Conservation (phyloP, 192 early-diverging fungal genomes). For the Haplosporangium gracile region DNA sequence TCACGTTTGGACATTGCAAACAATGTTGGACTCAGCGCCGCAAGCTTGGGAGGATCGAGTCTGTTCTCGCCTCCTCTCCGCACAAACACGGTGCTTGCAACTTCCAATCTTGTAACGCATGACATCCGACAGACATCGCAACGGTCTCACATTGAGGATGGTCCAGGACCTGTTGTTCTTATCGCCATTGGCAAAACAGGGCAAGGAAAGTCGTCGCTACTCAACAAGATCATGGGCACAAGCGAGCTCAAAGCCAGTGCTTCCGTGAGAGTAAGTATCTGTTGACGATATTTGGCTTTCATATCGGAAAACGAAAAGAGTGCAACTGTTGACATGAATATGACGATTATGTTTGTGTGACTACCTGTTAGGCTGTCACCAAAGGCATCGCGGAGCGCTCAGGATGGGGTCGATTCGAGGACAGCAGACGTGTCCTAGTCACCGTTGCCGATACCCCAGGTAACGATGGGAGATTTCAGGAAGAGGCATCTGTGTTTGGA, state of each 20-base stretch:
- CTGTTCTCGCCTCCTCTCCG: slow-evolving; percentile 29
- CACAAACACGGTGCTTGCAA: slow-evolving; percentile 20
- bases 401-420: slow-evolving; percentile 51
- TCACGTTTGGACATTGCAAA: not conserved
- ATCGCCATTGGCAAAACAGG: slow-evolving; percentile 56
- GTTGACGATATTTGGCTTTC: not conserved
- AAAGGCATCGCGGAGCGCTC: slow-evolving; percentile 50
- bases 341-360: not conserved
- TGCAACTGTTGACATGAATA: not conserved
- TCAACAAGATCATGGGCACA: slow-evolving; percentile 55
- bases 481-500: not conserved
- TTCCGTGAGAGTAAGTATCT: slow-evolving; percentile 36
- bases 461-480: not conserved
- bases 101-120: slow-evolving; percentile 39
- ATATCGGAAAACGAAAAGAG: not conserved
- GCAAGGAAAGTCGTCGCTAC: slow-evolving; percentile 50
- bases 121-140: slow-evolving; percentile 29
- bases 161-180: slow-evolving; percentile 44
- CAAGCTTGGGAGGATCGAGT: slow-evolving; percentile 11
- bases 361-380: slow-evolving; percentile 30
- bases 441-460: slow-evolving; percentile 47
- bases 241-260: slow-evolving; percentile 53
- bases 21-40: not conserved
- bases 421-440: slow-evolving; percentile 42
- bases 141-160: slow-evolving; percentile 44